Percentiles rank a stretch among this genome's conserved stretches.
Conservation (phyloP, 306 rosid species). For the Cucurbita maxima region DNA sequence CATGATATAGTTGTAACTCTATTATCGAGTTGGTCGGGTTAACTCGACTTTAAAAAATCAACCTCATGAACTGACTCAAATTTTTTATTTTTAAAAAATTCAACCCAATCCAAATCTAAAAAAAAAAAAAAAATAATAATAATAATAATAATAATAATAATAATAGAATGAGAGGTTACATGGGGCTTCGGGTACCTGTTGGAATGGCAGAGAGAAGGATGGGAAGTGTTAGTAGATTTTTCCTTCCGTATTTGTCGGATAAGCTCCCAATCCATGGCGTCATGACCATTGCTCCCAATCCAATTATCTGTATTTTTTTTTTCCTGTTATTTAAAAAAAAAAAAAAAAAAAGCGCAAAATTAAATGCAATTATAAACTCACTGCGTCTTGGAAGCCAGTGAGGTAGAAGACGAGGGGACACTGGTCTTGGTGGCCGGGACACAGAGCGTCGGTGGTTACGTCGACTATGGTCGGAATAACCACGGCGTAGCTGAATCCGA, state of each 20-base stretch:
- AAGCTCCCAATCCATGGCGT: slow-evolving; percentile 69
- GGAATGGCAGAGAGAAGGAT: slow-evolving; percentile 42
- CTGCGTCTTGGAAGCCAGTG: slow-evolving; percentile 57
- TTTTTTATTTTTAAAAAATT: no score
- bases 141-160: no score
- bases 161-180: no score
- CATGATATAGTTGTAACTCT: no score
- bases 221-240: slow-evolving; percentile 54
- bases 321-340: not conserved
- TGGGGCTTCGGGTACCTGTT: slow-evolving; percentile 16
- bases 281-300: slow-evolving; percentile 59
- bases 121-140: no score
- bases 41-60: no score
- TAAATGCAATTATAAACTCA: slow-evolving; percentile 4
- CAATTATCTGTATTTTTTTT: slow-evolving; percentile 32
- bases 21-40: no score
- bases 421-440: slow-evolving; percentile 40
- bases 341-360: no score
- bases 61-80: no score
- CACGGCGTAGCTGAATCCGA: slow-evolving; percentile 10
- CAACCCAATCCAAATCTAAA: no score
- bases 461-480: slow-evolving; percentile 45
- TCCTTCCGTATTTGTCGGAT: slow-evolving; percentile 66
- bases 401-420: slow-evolving; percentile 85
- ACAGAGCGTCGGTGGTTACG: slow-evolving; percentile 51